Base-by-base conservation (phyloP, 1,284 basidiomycete genomes). In the Sphaerobolus stellatus region DNA sequence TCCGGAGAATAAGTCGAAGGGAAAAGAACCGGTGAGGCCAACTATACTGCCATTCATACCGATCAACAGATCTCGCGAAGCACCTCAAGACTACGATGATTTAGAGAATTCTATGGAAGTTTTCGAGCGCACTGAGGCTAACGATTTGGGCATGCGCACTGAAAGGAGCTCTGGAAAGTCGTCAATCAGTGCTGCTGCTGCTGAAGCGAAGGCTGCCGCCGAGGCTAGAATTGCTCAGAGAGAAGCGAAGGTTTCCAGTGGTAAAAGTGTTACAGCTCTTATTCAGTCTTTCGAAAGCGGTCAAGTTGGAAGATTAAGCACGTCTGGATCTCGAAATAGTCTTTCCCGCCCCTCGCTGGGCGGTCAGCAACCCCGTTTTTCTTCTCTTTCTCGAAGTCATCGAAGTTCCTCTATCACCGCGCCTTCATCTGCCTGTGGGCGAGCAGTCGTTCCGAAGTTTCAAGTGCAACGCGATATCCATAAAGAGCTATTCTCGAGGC, bases 161-260 rank as follows among this genome's bases (percentile, higher is more conserved):
- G 56, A 88, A 86, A 71, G 82, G 79, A 63, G 86, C 81, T 2
- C 79, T 88, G 0, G 80, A 86, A 64, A 84, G 77, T 18, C 71
- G 86, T 33, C 79, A 11, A 82, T 77, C 3, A 49, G 43, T 18
- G 80, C 76, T 20, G 84, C 82, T 18, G 75, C 89, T 14, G 86
- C 85, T 7, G 83, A 88, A 68, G 86, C 86, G 9, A 75, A 79
- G 53, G 84, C 84, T 3, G 82, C 82, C 43, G 88, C 88, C 5
- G 84, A 89, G 65, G 86, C 83, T 5, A 77, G 80, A 54, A 76
- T 90, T 13, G 86, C 82, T 2, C 79, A 88, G 63, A 72, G 85
- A 50, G 43, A 43, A 16, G 36, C 56, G 11, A 57, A 54, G 25
- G 70, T 69, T 40, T 57, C 62, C 16, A 62, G 67, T 51, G 67